phyloP scores from a whole-genome alignment of 805 yeast species.

The Grigorovia transvaalensis region DNA sequence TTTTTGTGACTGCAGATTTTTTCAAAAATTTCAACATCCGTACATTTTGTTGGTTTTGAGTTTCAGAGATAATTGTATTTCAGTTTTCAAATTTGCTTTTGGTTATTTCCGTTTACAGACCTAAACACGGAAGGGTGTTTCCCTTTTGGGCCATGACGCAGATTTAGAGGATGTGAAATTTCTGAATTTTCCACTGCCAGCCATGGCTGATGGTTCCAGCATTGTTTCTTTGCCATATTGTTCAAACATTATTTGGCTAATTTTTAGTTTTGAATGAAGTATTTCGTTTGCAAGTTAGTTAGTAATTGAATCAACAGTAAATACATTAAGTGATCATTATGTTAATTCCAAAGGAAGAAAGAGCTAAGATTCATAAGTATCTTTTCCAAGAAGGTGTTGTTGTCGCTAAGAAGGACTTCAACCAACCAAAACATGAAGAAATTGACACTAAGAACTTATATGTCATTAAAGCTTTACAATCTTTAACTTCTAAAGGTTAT shows the following conservation, averaged over 20 bases:
- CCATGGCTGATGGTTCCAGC: neutral
- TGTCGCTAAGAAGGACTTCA: slow-evolving; percentile 98
- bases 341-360: slow-evolving; percentile 99
- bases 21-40: neutral
- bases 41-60: neutral
- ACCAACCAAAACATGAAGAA: slow-evolving; percentile 96
- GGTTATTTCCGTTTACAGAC: neutral
- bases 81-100: neutral
- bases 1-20: neutral
- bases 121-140: neutral
- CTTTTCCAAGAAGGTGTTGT: slow-evolving; percentile 99
- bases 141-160: neutral
- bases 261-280: neutral
- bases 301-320: neutral
- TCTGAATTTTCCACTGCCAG: neutral
- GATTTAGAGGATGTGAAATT: neutral
- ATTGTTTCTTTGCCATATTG: neutral
- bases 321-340: slow-evolving; percentile 37
- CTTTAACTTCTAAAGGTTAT: slow-evolving; percentile 96
- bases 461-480: slow-evolving; percentile 98
- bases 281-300: neutral
- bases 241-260: neutral
- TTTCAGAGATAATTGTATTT: too few relatives aligned
- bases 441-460: slow-evolving; percentile 96
- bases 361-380: slow-evolving; percentile 98